Percentiles rank a stretch among this genome's conserved stretches.
Conservation (phyloP, 257 asterid genomes). For the Capsicum pubescens region DNA sequence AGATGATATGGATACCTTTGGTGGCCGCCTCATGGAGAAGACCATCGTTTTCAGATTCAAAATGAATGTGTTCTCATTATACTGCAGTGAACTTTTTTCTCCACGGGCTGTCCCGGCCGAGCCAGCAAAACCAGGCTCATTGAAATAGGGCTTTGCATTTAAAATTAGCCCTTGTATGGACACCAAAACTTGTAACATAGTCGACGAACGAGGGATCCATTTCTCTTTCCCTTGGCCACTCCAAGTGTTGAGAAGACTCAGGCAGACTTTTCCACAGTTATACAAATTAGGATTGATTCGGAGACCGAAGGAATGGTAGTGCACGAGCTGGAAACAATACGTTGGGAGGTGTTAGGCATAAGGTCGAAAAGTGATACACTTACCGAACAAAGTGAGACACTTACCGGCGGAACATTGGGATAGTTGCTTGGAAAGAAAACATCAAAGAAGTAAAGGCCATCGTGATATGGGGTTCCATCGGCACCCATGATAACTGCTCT, state of each 20-base stretch:
- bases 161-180: constrained; percentile 94
- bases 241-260: constrained; percentile 97
- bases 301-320: constrained; percentile 90
- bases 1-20: constrained; percentile 59
- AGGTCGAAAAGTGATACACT: background rate
- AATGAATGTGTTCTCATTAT: constrained; percentile 73
- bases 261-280: constrained; percentile 84
- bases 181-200: constrained; percentile 90
- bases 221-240: constrained; percentile 68
- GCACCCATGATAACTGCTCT: constrained; percentile 94
- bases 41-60: constrained; percentile 79
- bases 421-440: constrained; percentile 74
- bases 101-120: constrained; percentile 55
- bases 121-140: constrained; percentile 86
- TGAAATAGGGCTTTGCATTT: constrained; percentile 86
- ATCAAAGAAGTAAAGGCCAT: constrained; percentile 96
- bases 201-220: constrained; percentile 80
- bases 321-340: constrained; percentile 62
- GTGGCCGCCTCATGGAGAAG: constrained; percentile 75
- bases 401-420: constrained; percentile 91
- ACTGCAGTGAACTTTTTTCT: constrained; percentile 55
- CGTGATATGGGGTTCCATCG: constrained; percentile 97
- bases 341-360: constrained; percentile 21
- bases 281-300: constrained; percentile 92
- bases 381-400: constrained; percentile 29